Base-by-base conservation (phyloP, 768 basidiomycete genomes). In the Pulveroboletus ravenelii region DNA sequence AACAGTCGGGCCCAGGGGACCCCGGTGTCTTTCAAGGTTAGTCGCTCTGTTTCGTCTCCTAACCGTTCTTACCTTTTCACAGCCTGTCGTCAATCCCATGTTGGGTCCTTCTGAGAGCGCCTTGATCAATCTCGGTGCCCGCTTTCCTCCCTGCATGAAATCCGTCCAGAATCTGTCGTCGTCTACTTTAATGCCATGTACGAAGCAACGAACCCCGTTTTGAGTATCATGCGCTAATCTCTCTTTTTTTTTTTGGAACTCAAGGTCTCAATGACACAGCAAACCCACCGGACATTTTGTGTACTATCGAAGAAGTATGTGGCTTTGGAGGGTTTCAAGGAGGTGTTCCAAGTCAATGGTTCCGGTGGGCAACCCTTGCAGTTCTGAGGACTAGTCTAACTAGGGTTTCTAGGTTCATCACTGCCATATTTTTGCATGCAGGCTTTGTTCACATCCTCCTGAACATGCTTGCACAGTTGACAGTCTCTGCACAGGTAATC, bases 141-240 rank as follows among this genome's bases (percentile, higher is more conserved):
- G 95, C 25, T 96, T 93, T 63, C 89, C 90, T 13, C 88, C 93
- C 0, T 95, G 93, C 59, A 94, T 94, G 89, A 93, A 92, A 63
- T 57, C 66, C 6, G 82, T 93, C 7, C 57, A 68, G 29, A 75
- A 69, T 10, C 67, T 90, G 10, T 77, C 83, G 37, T 72, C 74
- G 14, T 76, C 78, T 3, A 78, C 78, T 0, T 63, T 65, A 15
- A 70, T 89, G 41, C 76, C 79, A 47, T 90, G 88, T 88, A 58
- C 49, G 79, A 66, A 30, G 20, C 25, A 29, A 44, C 6, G 3
- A 4, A 4, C 18, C 47, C 43, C 35, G 14, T 10, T 51, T 56
- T 52, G 41, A 53, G 40, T 20, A 32, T 45, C 37, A 31, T 38
- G 14, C 34, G 14, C 45, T 59, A 17, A 67, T 6, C 8, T 10